Evolutionary conservation across 2,329 filamentous ascomycete genomes (phyloP).

Genomic region (Clonostachys byssicola): DNA sequence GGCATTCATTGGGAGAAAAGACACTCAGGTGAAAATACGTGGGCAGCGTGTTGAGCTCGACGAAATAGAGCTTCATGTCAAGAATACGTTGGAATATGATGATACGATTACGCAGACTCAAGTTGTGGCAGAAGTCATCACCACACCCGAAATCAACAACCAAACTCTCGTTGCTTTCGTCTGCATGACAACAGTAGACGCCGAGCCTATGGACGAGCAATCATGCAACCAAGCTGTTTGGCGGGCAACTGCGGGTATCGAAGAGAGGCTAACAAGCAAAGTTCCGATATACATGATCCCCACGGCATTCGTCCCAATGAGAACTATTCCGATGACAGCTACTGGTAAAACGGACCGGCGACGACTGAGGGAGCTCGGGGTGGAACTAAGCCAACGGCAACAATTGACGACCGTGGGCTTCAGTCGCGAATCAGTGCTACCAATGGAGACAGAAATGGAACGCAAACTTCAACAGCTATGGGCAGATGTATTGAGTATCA

Average conservation of each 20-base stretch:
- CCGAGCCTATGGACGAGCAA: not conserved
- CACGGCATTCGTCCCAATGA: slow-evolving; percentile 34
- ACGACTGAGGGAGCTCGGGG: slow-evolving; percentile 6
- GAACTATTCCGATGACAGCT: slow-evolving; percentile 32
- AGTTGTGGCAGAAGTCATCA: slow-evolving; percentile 39
- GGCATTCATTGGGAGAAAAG: slow-evolving; percentile 41
- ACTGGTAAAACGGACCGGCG: slow-evolving; percentile 26
- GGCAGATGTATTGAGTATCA: slow-evolving; percentile 1
- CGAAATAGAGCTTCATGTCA: slow-evolving; percentile 9
- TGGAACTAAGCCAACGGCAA: not conserved
- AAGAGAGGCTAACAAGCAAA: not conserved
- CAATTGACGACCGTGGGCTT: not conserved
- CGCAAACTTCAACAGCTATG: not conserved
- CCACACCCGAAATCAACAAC: slow-evolving; percentile 13
- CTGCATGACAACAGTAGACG: not conserved
- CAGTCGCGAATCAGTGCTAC: not conserved
- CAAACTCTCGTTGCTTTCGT: slow-evolving; percentile 12
- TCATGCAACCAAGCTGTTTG: slow-evolving; percentile 5
- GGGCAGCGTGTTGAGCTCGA: slow-evolving; percentile 45
- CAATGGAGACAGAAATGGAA: slow-evolving; percentile 25
- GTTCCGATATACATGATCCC: slow-evolving; percentile 35
- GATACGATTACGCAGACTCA: slow-evolving; percentile 35
- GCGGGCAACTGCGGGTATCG: not conserved
- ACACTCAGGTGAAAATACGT: slow-evolving; percentile 51
- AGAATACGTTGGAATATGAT: slow-evolving; percentile 21